These are phyloP conservation scores for Amylostereum areolatum DNA, from an alignment of 1,284 basidiomycete species.

Conservation along the genomic window DNA sequence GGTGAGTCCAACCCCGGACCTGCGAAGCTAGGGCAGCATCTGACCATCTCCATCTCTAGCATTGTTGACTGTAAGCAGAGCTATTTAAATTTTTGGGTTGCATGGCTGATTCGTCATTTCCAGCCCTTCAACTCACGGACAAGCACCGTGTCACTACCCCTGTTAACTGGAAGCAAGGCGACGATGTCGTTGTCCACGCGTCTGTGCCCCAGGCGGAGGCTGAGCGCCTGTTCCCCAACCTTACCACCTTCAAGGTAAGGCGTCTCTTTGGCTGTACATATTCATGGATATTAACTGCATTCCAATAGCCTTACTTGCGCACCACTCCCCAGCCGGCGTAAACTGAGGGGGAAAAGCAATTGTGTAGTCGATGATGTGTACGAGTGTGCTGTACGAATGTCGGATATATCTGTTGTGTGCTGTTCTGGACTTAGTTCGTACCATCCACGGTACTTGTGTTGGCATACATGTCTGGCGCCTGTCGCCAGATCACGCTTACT, in stretches of 20 bases:
- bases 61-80: slow-evolving; percentile 58
- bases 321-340: slow-evolving; percentile 46
- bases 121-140: slow-evolving; percentile 89
- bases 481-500: too few species aligned
- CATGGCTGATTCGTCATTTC: slow-evolving; percentile 1
- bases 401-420: not conserved
- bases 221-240: slow-evolving; percentile 78
- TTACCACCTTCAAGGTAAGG: slow-evolving; percentile 59
- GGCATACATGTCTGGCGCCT: too few species aligned
- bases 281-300: slow-evolving; percentile 3
- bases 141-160: slow-evolving; percentile 83
- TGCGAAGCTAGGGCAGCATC: slow-evolving; percentile 6
- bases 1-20: slow-evolving; percentile 35
- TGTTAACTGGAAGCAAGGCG: slow-evolving; percentile 92
- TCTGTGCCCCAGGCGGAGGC: slow-evolving; percentile 84
- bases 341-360: slow-evolving; percentile 4
- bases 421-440: too few species aligned
- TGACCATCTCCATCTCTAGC: slow-evolving; percentile 19
- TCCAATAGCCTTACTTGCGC: slow-evolving; percentile 62
- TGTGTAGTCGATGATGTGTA: not conserved
- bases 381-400: not conserved
- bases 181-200: slow-evolving; percentile 96
- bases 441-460: too few species aligned
- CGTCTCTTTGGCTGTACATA: not conserved
- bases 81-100: not conserved